Evolutionary conservation across 176 grass and related monocot species (phyloP), one percentile per base, ranked within the genome.

Genomic region (Elymus sibiricus): DNA sequence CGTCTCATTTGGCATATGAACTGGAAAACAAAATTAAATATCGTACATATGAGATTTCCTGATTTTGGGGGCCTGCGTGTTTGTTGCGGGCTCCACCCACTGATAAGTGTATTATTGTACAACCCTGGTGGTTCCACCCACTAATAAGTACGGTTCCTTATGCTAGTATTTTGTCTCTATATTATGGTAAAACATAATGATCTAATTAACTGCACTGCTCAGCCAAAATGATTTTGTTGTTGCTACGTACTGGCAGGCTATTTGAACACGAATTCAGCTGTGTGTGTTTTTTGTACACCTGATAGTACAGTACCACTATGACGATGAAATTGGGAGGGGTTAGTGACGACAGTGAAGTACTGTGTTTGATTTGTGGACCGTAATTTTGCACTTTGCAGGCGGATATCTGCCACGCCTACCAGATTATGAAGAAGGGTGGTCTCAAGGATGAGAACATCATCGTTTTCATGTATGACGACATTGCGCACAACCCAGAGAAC

Each of bases 391-490:
- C 53, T 56, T 21, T 78, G 51, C 86, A 99, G 97, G 97, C 97
- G 5, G 97, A 99, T 56, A 51, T 99, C 69, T 99, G 97, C 61
- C 97, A 99, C 86, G 97, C 97, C 46, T 99, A 99, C 87, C 97
- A 99, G 87, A 92, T 99, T 74, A 87, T 99, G 97, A 99, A 96
- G 88, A 94, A 92, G 51, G 97, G 97, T 1, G 97, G 97, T 76
- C 81, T 98, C 69, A 98, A 93, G 81, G 94, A 98, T 40, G 90
- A 96, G 79, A 98, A 98, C 66, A 98, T 98, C 83, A 91, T 96
- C 26, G 79, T 98, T 67, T 98, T 98, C 88, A 98, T 98, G 97
- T 98, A 98, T 27, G 92, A 98, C 17, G 97, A 98, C 70, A 99
- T 99, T 78, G 97, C 97, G 11, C 24, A 94, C 84, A 86, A 67